These are phyloP conservation scores for Pichia paraexigua DNA, from an alignment of 805 yeast genomes.

Conservation along the genomic window DNA sequence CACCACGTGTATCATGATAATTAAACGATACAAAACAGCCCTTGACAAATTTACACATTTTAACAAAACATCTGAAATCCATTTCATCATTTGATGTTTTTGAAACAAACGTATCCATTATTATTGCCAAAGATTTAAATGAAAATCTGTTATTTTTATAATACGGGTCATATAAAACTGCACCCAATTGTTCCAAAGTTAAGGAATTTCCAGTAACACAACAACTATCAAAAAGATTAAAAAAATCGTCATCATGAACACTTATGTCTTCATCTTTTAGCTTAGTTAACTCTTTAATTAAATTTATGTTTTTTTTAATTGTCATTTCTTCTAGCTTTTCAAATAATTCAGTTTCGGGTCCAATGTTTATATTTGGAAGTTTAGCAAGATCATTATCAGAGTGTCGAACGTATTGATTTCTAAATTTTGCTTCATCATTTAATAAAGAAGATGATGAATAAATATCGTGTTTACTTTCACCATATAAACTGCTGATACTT, in stretches of 20 bases:
- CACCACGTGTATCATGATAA: slow-evolving; percentile 19
- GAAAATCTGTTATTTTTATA: slow-evolving; percentile 15
- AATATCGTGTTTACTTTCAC: slow-evolving; percentile 6
- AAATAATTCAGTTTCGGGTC: slow-evolving; percentile 5
- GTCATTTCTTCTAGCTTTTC: background rate
- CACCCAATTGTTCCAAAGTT: slow-evolving; percentile 11
- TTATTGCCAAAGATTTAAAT: slow-evolving; percentile 12
- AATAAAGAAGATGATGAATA: slow-evolving; percentile 16
- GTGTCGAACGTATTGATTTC: background rate
- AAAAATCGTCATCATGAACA: slow-evolving; percentile 19
- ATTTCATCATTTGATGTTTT: slow-evolving; percentile 9
- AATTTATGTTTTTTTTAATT: slow-evolving; percentile 4
- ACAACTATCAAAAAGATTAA: slow-evolving; percentile 13
- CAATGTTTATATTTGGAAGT: slow-evolving; percentile 15
- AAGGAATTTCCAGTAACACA: slow-evolving; percentile 13
- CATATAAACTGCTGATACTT: background rate
- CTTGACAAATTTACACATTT: slow-evolving; percentile 23
- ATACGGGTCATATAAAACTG: slow-evolving; percentile 19
- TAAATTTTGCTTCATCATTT: background rate
- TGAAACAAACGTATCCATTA: slow-evolving; percentile 18
- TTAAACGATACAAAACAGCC: slow-evolving; percentile 26
- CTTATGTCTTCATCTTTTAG: slow-evolving; percentile 14
- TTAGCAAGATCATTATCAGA: slow-evolving; percentile 6
- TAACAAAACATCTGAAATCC: slow-evolving; percentile 23
- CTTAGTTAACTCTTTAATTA: slow-evolving; percentile 11